phyloP scores from a whole-genome alignment of 345 rosid species.

The Eucalyptus pumila region DNA sequence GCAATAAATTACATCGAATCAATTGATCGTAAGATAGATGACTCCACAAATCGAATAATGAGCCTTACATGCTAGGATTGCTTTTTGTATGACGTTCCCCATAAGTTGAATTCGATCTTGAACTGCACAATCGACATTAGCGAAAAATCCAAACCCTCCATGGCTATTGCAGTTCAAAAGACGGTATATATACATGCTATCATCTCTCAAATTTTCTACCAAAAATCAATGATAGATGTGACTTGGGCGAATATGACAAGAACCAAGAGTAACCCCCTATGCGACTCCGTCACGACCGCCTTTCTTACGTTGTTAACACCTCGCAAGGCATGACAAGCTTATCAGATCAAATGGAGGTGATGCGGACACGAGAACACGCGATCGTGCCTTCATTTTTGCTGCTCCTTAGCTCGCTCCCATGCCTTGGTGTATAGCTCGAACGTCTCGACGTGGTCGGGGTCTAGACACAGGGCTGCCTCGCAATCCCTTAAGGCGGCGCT shows the following conservation, averaged over 20 bases:
- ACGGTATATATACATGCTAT: background rate
- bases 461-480: slow-evolving; percentile 94
- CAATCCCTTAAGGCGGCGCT: slow-evolving; percentile 57
- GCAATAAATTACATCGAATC: background rate
- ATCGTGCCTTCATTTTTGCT: slow-evolving; percentile 7
- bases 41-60: background rate
- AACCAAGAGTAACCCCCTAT: background rate
- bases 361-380: background rate
- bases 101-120: background rate
- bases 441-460: slow-evolving; percentile 52
- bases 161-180: background rate
- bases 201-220: background rate
- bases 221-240: background rate
- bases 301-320: background rate
- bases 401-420: slow-evolving; percentile 20
- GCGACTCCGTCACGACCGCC: background rate
- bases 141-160: background rate
- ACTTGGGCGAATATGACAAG: background rate
- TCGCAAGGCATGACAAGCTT: background rate
- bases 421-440: slow-evolving; percentile 52
- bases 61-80: background rate
- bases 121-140: background rate
- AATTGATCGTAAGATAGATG: background rate
- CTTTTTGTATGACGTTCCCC: background rate
- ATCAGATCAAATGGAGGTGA: background rate